Base-by-base conservation (phyloP, 805 yeast genomes). In the Pichia sporocuriosa region DNA sequence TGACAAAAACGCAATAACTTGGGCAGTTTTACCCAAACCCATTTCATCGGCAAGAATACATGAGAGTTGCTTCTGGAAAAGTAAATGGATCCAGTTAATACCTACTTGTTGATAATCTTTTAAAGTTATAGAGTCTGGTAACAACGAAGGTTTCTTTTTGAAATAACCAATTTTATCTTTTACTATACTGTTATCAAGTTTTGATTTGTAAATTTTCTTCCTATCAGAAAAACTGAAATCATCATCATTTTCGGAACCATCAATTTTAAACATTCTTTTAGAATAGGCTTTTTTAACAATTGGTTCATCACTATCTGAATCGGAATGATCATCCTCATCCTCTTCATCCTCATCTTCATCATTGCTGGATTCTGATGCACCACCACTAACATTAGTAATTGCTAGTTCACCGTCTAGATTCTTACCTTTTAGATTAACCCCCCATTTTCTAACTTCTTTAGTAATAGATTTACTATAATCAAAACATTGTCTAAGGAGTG, bases 1-100 rank as follows among this genome's bases (percentile, higher is more conserved):
- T 1, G 97, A 88, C 57, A 93, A 66, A 57, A 93, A 93, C 7
- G 97, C 74, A 63, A 93, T 90, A 25, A 93, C 96, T 64, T 93
- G 97, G 59, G 95, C 84, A 0, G 98, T 93, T 59, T 93, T 93
- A 45, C 99, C 99, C 37, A 93, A 69, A 5, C 95, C 99, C 99
- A 93, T 93, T 60, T 93, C 99, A 65, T 93, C 99, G 0, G 98
- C 99, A 37, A 93, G 68, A 43, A 93, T 93, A 65, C 98, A 89
- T 6, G 96, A 87, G 43, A 93, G 69, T 15, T 78, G 72, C 56
- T 83, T 78, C 44, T 76, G 77, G 59, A 90, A 93, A 24, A 93
- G 68, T 41, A 90, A 61, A 47, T 80, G 72, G 41, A 93, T 68
- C 99, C 99, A 93, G 59, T 93, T 93, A 39, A 93, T 66, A 35